These are phyloP conservation scores for Thermothielavioides terrestris DNA, from an alignment of 495 filamentous ascomycete genomes.

Conservation along the genomic window DNA sequence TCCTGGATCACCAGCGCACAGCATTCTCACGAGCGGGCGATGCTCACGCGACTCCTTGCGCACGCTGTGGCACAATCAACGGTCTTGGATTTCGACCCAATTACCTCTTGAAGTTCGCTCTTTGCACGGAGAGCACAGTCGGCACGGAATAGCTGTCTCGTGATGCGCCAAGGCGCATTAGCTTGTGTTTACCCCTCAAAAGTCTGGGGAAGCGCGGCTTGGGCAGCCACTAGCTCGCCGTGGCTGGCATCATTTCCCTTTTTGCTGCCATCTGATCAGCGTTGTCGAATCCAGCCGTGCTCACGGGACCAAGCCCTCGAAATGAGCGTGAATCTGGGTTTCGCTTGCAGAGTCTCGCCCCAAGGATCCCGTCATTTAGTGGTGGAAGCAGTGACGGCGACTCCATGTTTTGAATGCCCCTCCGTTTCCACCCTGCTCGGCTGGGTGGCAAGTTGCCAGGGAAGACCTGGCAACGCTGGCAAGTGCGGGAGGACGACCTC, in stretches of 20 bases:
- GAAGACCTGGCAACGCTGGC: not conserved
- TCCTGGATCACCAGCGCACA: no score
- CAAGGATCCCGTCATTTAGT: no score
- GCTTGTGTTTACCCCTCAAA: constrained; percentile 8
- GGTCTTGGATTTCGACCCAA: no score
- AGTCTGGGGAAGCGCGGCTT: not conserved
- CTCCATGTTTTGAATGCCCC: not conserved
- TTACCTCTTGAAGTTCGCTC: no score
- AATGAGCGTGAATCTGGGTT: not conserved
- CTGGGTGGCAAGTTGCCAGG: not conserved
- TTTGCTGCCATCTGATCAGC: constrained; percentile 25
- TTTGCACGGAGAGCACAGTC: no score
- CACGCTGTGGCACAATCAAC: no score
- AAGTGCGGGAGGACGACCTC: not conserved
- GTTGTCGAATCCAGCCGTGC: constrained; percentile 14
- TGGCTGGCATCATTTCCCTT: not conserved
- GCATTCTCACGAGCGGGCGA: no score
- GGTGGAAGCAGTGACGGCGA: no score
- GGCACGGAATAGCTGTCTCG: no score
- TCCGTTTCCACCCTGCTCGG: not conserved
- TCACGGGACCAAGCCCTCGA: constrained; percentile 18
- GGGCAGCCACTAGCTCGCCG: not conserved
- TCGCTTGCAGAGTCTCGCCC: not conserved
- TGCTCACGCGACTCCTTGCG: no score
- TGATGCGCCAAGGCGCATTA: constrained; percentile 4